Percentiles rank a stretch among this genome's conserved stretches.
phyloP scores from a whole-genome alignment of 345 rosid genomes.

The Acer saccharum region DNA sequence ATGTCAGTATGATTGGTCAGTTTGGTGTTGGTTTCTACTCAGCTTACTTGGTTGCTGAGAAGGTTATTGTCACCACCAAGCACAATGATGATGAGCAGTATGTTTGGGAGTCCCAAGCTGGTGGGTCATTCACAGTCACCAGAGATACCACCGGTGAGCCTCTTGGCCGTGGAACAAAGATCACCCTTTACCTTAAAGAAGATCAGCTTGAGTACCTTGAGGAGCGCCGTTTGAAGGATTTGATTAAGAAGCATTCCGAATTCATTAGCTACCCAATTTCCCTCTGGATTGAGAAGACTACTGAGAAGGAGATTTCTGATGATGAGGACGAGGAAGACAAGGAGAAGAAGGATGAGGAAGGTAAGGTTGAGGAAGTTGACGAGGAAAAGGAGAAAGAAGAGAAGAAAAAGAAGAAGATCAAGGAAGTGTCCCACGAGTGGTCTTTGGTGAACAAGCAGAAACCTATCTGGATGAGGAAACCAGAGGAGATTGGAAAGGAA shows the following conservation, averaged over 20 bases:
- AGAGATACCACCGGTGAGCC: constrained; percentile 69
- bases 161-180: constrained; percentile 87
- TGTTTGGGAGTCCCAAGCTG: constrained; percentile 94
- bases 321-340: constrained; percentile 91
- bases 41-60: constrained; percentile 81
- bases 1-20: constrained; percentile 90
- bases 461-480: constrained; percentile 96
- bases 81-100: constrained; percentile 90
- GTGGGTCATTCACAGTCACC: constrained; percentile 85
- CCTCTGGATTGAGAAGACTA: constrained; percentile 86
- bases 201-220: constrained; percentile 92
- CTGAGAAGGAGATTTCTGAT: constrained; percentile 85
- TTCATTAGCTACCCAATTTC: constrained; percentile 89
- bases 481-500: constrained; percentile 88
- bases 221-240: constrained; percentile 83
- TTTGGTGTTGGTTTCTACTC: constrained; percentile 90
- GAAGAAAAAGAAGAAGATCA: constrained; percentile 88
- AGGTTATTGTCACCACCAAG: constrained; percentile 73
- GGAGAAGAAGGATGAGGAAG: constrained; percentile 85
- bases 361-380: constrained; percentile 77
- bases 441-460: constrained; percentile 88
- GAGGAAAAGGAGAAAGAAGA: constrained; percentile 75
- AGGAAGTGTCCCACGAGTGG: constrained; percentile 92
- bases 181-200: constrained; percentile 70
- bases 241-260: constrained; percentile 93